Evolutionary conservation across 306 rosid genomes (phyloP), one percentile per base, ranked within the genome.

Genomic region (Fragaria ananassa): DNA sequence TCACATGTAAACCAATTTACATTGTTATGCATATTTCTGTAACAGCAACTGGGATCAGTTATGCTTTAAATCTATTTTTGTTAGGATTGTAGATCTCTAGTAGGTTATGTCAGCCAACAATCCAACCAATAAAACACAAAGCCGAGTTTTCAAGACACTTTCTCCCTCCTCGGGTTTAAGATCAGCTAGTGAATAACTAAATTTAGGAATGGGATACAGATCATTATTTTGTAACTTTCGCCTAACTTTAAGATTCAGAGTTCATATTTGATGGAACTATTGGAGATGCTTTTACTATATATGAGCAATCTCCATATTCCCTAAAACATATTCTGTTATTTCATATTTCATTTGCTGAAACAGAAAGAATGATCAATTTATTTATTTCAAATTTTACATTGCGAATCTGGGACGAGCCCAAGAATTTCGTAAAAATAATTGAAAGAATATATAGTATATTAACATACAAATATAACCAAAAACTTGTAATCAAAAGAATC

Each of bases 381-480:
- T 60, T 25, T 58, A 58, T 60, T 60, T 57, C 31, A 9, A 27
- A 60, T 25, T 25, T 23, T 10, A 60, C 37, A 60, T 1, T 4
- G 35, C 27, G 65, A 60, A 60, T 60, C 37, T 25, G 31, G 65
- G 35, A 60, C 65, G 25, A 60, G 37, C 11, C 37, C 18, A 60
- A 35, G 5, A 25, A 60, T 4, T 27, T n/a, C 17, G 2, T 19
- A 65, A 37, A 77, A 81, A 84, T 44, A 77, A 53, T 60, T 31
- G 61, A 86, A 84, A 78, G 86, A 82, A 84, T 81, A 60, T 23
- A 72, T 39, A 2, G 23, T 54, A 8, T 13, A 50, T 50, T 50
- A 51, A 18, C 23, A 18, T 18, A 29, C 46, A 0, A 27, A 35
- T 71, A 71, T n/a, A 68, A 60, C 25, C 56, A 39, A 31, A 39